Conservation (phyloP, 192 early-diverging fungal genomes). For the Coemansia sp. region DNA sequence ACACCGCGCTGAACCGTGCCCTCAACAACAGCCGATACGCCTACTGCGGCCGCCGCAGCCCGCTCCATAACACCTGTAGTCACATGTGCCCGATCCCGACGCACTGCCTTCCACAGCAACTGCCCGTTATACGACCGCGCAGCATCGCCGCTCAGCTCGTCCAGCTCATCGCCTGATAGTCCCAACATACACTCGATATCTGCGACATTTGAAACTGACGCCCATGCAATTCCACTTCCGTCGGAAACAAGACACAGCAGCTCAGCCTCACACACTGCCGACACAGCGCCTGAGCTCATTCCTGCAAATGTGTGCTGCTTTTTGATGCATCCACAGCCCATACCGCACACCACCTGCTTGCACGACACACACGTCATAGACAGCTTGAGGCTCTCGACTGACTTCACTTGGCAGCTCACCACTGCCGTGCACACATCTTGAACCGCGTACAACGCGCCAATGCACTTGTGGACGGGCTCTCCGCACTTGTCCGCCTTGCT, state of each 20-base stretch:
- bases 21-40: conserved; percentile 13
- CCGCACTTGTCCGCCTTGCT: background rate
- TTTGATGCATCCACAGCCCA: conserved; percentile 26
- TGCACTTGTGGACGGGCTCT: conserved; percentile 6
- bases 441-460: background rate
- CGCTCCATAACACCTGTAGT: background rate
- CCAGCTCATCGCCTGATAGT: conserved; percentile 8
- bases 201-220: background rate
- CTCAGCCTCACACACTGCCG: conserved; percentile 6
- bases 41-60: conserved; percentile 7
- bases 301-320: conserved; percentile 13
- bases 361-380: conserved; percentile 19
- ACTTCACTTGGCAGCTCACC: conserved; percentile 16
- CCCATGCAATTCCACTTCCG: conserved; percentile 39
- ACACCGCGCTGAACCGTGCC: conserved; percentile 7
- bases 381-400: conserved; percentile 16
- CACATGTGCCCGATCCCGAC: background rate
- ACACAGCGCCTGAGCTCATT: background rate
- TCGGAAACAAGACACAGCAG: conserved; percentile 28
- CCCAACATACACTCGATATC: conserved; percentile 7
- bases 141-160: conserved; percentile 12
- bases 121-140: conserved; percentile 34
- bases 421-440: background rate
- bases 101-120: conserved; percentile 27
- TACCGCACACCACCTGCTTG: conserved; percentile 17